Conservation (phyloP, 2,329 filamentous ascomycete species). For the Lachnellula subtilissima region DNA sequence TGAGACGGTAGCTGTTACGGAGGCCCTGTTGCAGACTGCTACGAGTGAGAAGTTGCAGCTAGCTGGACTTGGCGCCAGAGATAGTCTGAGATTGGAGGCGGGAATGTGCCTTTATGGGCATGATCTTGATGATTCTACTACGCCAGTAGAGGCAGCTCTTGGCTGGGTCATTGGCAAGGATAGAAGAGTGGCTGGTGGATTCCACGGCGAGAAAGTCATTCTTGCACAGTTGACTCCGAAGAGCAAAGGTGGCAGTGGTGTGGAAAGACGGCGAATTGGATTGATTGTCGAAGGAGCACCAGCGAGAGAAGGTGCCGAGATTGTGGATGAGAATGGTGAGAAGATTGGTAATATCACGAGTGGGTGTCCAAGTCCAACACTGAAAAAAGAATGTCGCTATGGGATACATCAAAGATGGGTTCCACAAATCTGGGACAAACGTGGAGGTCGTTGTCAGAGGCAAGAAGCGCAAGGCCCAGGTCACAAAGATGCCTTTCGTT, state of each 20-base stretch:
- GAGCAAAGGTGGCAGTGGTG: constrained; percentile 66
- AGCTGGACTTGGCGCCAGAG: constrained; percentile 83
- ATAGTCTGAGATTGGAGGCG: constrained; percentile 88
- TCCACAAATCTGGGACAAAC: constrained; percentile 65
- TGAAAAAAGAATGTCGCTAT: constrained; percentile 92
- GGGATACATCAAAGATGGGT: constrained; percentile 67
- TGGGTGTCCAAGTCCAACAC: constrained; percentile 80
- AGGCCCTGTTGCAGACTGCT: constrained; percentile 50
- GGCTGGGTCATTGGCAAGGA: constrained; percentile 83
- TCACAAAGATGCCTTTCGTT: constrained; percentile 69
- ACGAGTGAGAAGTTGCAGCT: constrained; percentile 62
- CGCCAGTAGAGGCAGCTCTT: constrained; percentile 61
- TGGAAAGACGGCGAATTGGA: constrained; percentile 70
- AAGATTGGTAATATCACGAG: constrained; percentile 80
- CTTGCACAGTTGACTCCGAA: constrained; percentile 69
- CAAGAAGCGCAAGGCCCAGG: constrained; percentile 59
- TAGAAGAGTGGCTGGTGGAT: constrained; percentile 63
- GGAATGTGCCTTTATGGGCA: constrained; percentile 99
- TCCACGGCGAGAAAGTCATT: constrained; percentile 78
- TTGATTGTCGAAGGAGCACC: constrained; percentile 80
- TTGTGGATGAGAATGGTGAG: constrained; percentile 59
- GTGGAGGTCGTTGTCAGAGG: constrained; percentile 61
- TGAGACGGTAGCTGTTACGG: constrained; percentile 60
- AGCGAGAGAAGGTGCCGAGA: constrained; percentile 80
- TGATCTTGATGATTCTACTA: constrained; percentile 77